phyloP scores from a whole-genome alignment of 2,329 filamentous ascomycete species.

The Fusarium subglutinans region DNA sequence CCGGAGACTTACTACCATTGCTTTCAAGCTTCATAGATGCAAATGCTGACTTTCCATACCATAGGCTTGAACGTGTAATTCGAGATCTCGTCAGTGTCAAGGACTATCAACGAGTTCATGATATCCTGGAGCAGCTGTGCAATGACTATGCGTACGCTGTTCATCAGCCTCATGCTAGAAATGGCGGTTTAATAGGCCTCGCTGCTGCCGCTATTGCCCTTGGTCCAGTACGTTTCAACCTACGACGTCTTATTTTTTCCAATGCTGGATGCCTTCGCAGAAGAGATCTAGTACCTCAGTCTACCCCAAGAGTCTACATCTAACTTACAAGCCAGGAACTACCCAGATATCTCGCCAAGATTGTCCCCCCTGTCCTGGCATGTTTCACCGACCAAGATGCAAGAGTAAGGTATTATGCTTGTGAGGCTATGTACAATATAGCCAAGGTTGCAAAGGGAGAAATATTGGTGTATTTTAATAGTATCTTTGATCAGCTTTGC shows the following conservation, averaged over 20 bases:
- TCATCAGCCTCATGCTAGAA: conserved; percentile 94
- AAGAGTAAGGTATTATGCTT: conserved; percentile 95
- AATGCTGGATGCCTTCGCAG: neutral
- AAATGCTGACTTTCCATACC: conserved; percentile 9
- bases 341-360: conserved; percentile 88
- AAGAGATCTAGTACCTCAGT: neutral
- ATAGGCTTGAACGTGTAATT: conserved; percentile 88
- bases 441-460: conserved; percentile 99
- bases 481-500: conserved; percentile 96
- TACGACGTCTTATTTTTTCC: neutral
- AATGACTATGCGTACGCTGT: conserved; percentile 98
- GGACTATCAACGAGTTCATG: conserved; percentile 82
- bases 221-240: conserved; percentile 74
- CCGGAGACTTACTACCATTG: conserved; percentile 1
- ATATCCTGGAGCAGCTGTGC: conserved; percentile 94
- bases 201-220: conserved; percentile 96
- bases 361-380: conserved; percentile 94
- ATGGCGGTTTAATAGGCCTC: conserved; percentile 94
- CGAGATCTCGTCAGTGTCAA: conserved; percentile 80
- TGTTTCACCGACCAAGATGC: conserved; percentile 99
- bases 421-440: conserved; percentile 99
- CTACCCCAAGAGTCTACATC: neutral
- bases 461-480: conserved; percentile 96
- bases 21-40: neutral
- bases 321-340: conserved; percentile 71